phyloP scores from a whole-genome alignment of 768 basidiomycete genomes.

The Trametes cingulata region DNA sequence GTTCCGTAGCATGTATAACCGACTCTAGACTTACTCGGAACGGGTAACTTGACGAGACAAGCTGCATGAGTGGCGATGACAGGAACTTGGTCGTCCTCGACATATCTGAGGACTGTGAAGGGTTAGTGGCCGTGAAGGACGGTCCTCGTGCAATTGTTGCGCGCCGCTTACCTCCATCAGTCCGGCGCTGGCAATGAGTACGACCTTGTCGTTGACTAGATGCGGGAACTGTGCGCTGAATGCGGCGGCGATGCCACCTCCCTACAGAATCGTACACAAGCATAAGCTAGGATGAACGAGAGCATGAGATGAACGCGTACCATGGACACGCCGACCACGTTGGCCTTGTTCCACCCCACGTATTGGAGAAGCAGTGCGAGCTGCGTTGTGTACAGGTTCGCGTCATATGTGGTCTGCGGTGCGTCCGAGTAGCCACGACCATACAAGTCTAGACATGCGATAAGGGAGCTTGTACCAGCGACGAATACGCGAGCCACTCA shows the following conservation, averaged over 20 bases:
- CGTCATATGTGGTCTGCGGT: constrained; percentile 67
- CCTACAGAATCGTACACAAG: constrained; percentile 45
- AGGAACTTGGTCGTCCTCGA: constrained; percentile 77
- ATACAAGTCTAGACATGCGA: constrained; percentile 58
- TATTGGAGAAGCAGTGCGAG: constrained; percentile 85
- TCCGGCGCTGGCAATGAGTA: constrained; percentile 69
- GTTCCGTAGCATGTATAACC: not conserved
- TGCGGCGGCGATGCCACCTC: constrained; percentile 71
- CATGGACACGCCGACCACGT: constrained; percentile 77
- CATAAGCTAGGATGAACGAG: not conserved
- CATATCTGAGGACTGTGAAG: constrained; percentile 55
- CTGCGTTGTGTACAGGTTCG: constrained; percentile 66
- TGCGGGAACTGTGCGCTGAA: constrained; percentile 74
- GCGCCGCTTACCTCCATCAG: constrained; percentile 55
- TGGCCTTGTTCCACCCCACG: constrained; percentile 66
- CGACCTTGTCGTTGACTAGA: constrained; percentile 63
- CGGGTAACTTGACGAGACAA: constrained; percentile 59
- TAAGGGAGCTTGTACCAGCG: not conserved
- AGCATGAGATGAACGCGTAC: constrained; percentile 36
- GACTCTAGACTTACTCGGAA: constrained; percentile 48
- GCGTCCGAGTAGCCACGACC: constrained; percentile 85
- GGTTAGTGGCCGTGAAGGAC: not conserved
- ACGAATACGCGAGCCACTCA: constrained; percentile 26
- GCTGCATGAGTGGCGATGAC: constrained; percentile 74
- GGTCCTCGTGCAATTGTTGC: not conserved